Conservation (phyloP, 352 stramenopile species). For the Peronosclerospora sorghi region DNA sequence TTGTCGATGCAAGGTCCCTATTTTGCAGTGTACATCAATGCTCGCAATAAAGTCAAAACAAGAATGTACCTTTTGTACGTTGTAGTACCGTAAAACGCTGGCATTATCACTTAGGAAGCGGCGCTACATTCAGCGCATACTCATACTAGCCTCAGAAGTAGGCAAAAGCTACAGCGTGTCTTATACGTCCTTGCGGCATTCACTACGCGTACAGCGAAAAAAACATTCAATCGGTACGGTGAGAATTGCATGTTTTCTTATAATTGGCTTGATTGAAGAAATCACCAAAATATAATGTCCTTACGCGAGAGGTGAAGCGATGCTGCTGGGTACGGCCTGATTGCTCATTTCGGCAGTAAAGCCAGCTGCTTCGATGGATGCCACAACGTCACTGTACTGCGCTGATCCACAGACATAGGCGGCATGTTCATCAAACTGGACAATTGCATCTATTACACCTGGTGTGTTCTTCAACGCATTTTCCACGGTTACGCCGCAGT, state of each 20-base stretch:
- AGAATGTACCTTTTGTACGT: too few species aligned
- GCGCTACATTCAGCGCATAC: too few species aligned
- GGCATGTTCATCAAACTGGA: constrained; percentile 62
- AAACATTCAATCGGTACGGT: constrained; percentile 13
- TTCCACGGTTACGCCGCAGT: constrained; percentile 88
- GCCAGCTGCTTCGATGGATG: constrained; percentile 50
- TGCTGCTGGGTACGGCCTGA: constrained; percentile 8
- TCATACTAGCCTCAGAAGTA: too few species aligned
- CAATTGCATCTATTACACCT: constrained; percentile 66
- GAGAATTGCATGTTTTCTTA: constrained; percentile 21
- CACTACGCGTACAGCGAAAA: constrained; percentile 15
- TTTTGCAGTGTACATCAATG: not conserved
- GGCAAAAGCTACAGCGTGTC: too few species aligned
- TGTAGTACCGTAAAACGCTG: too few species aligned
- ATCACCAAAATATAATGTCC: constrained; percentile 13
- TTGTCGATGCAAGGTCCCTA: not conserved
- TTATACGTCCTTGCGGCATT: constrained; percentile 32
- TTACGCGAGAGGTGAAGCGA: constrained; percentile 46
- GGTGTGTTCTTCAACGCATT: constrained; percentile 48
- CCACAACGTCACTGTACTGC: constrained; percentile 38
- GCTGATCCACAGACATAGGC: constrained; percentile 64
- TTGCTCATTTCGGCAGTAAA: constrained; percentile 48
- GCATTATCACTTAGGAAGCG: too few species aligned
- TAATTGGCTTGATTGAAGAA: constrained; percentile 12
- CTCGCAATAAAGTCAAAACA: too few species aligned